Base-by-base conservation (phyloP, 2,329 filamentous ascomycete genomes). In the Cladorrhinum sp. region DNA sequence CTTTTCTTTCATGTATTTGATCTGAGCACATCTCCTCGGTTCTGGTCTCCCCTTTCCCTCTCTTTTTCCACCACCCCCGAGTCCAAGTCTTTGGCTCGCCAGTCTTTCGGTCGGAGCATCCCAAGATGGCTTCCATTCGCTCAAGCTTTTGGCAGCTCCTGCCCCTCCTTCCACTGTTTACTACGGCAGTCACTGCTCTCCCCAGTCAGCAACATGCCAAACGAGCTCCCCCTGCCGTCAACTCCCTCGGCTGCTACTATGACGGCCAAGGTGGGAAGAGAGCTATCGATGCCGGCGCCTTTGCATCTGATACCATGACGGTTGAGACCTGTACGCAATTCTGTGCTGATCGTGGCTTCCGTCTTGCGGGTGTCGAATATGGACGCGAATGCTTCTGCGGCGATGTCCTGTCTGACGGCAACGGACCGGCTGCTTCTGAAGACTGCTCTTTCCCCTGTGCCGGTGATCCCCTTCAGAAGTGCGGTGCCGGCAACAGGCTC, bases 371-470 rank as follows among this genome's bases (percentile, higher is more conserved):
- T 27, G 53, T 56, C 22, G 23, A 23, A 8, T 56, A 56, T 16
- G 53, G 53, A 13, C 36, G 36, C 1, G 53, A 56, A 23, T 56
- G 53, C 41, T 56, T 25, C 16, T 56, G 53, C 53, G 53, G 53
- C 38, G 24, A 56, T 7, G 27, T 36, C 3, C 20, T 45, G n/a
- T 16, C 53, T 5, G 23, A 10, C n/a, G 38, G 38, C 23, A 56
- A 49, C 53, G 41, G 23, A 2, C 32, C 25, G 22, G 53, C 41
- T 6, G 12, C 23, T 27, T 22, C n/a, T 13, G 23, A 38, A 7
- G 67, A 69, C 10, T 70, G 68, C 50, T 62, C 56, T 24, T 61
- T 69, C 27, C 61, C 64, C 20, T 68, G 68, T n/a, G 45, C 59
- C 1, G 69, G 67, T 18, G 62, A 69, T 27, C 24, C 60, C 7